Base-by-base conservation (phyloP, 345 rosid species). In the Pistacia atlantica region DNA sequence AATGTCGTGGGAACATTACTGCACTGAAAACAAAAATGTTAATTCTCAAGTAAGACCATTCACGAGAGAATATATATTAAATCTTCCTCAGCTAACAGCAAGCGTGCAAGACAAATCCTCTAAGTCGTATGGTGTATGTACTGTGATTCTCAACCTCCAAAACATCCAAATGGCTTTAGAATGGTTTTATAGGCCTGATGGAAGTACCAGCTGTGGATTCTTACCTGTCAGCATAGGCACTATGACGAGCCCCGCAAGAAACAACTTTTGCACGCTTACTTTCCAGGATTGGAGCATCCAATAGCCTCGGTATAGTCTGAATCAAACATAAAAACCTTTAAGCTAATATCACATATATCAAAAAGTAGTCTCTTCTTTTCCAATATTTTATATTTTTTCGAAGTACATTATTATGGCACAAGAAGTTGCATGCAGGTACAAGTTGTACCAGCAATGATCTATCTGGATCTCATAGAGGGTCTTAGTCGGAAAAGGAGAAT, bases 211-310 rank as follows among this genome's bases (percentile, higher is more conserved):
- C 51, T 13, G 14, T 35, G 71, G 52, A 48, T 35, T 67, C 72
- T 64, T 86, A 93, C 97, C 97, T 90, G 95, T 79, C 59, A 93
- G 76, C 75, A 90, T 70, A n/a, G 18, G 87, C 87, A 79, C 86
- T 88, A 71, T 95, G 98, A 28, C 94, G 88, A 13, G 98, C 98
- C 16, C 98, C 98, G 38, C 94, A 91, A 4, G 95, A 90, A 49
- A 93, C 87, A 20, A 72, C 45, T 72, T 78, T 87, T 13, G 83
- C 96, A 33, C 74, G 88, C 77, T 83, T 88, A 20, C 63, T 80
- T 78, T 88, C 89, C 84, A 93, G 74, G 72, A 81, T 79, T 20
- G 89, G 84, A 52, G 89, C 88, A 77, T 93, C 95, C 86, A 95
- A 74, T 62, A 82, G 82, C 82, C 81, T 87, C 2, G 98, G 98